These are phyloP conservation scores for Brasilioporus rufonigricans DNA, from an alignment of 768 basidiomycete genomes.

Conservation along the genomic window DNA sequence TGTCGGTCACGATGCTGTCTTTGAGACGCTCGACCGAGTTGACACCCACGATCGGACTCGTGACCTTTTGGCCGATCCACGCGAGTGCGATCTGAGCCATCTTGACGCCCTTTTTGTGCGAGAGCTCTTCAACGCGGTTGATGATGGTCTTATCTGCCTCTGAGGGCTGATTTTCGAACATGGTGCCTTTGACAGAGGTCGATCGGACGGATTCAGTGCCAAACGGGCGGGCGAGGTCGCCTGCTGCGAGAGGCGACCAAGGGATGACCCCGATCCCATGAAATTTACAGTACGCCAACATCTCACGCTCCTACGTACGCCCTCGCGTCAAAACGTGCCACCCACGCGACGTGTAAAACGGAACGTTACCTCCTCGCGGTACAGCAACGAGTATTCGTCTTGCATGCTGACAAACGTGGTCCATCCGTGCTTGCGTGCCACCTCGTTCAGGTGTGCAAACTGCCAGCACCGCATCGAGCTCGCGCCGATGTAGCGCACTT, in stretches of 20 bases:
- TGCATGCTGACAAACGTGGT: slow-evolving; percentile 59
- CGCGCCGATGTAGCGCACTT: slow-evolving; percentile 51
- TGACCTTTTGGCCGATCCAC: slow-evolving; percentile 40
- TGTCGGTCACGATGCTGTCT: slow-evolving; percentile 27
- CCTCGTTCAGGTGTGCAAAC: slow-evolving; percentile 42
- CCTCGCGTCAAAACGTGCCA: background rate
- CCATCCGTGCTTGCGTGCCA: slow-evolving; percentile 44
- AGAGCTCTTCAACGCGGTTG: slow-evolving; percentile 34
- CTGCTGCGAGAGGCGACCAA: slow-evolving; percentile 44
- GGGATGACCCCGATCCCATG: slow-evolving; percentile 55
- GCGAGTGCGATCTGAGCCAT: slow-evolving; percentile 48
- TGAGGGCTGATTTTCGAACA: slow-evolving; percentile 22
- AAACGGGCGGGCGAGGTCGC: slow-evolving; percentile 39
- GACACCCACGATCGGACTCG: slow-evolving; percentile 44
- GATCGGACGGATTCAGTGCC: slow-evolving; percentile 24
- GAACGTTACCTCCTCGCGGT: slow-evolving; percentile 44
- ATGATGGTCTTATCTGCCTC: slow-evolving; percentile 34
- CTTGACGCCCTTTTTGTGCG: slow-evolving; percentile 35
- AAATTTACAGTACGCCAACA: slow-evolving; percentile 43
- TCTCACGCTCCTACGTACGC: slow-evolving; percentile 39
- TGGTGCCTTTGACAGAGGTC: slow-evolving; percentile 15
- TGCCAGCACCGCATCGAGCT: slow-evolving; percentile 49
- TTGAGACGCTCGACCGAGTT: slow-evolving; percentile 32
- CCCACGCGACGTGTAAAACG: background rate
- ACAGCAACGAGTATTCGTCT: slow-evolving; percentile 45